Evolutionary conservation across 768 basidiomycete genomes (phyloP).

Genomic region (Lanmaoa rubissima): DNA sequence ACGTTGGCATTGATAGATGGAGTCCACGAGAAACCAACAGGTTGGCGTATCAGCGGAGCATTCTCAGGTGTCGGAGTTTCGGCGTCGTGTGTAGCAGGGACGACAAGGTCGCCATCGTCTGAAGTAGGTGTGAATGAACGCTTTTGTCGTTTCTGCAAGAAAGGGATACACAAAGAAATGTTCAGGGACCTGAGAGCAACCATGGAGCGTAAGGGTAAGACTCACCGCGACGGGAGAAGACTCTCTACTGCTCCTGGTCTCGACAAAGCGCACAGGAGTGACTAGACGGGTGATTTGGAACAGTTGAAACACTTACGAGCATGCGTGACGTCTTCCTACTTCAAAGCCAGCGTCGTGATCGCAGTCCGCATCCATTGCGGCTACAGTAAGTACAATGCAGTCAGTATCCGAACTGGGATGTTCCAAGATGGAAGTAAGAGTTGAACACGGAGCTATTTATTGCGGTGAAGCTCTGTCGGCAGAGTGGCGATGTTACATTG

Average conservation of each 20-base stretch:
- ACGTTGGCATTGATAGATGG: constrained; percentile 28
- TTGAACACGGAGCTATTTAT: background rate
- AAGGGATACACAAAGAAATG: background rate
- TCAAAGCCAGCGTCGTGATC: constrained; percentile 25
- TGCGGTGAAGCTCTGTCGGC: background rate
- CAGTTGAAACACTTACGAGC: constrained; percentile 32
- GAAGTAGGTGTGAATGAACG: constrained; percentile 53
- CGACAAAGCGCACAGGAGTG: constrained; percentile 7
- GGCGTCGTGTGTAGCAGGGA: constrained; percentile 34
- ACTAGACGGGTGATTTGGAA: background rate
- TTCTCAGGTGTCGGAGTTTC: constrained; percentile 47
- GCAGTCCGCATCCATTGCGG: constrained; percentile 14
- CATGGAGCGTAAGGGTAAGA: background rate
- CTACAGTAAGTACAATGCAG: background rate
- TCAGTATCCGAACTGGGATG: background rate
- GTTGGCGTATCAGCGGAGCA: constrained; percentile 55
- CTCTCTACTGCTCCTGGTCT: constrained; percentile 53
- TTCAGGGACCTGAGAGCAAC: background rate
- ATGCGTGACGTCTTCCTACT: constrained; percentile 36
- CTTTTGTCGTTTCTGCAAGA: constrained; percentile 38
- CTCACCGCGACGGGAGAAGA: constrained; percentile 50
- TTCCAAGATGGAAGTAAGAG: background rate
- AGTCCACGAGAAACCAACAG: constrained; percentile 51
- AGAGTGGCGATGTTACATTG: constrained; percentile 9
- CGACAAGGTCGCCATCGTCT: constrained; percentile 46